phyloP scores from a whole-genome alignment of 164 flowering plant species.

The Vitis labrusca region DNA sequence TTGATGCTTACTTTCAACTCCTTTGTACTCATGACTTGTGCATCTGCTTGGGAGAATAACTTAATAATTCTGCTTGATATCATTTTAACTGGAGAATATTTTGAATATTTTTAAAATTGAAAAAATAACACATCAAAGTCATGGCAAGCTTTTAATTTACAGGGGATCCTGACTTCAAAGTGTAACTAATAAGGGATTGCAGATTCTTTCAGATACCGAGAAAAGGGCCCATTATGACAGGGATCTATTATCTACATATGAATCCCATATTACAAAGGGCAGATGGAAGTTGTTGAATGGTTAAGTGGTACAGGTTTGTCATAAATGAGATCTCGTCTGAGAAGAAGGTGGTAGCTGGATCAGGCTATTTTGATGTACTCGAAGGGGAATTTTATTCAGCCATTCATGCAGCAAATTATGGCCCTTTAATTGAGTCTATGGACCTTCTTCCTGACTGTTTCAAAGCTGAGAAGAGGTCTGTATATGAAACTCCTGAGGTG shows the following conservation, averaged over 20 bases:
- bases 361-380: constrained; percentile 77
- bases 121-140: no score
- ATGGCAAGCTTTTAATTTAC: no score
- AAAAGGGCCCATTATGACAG: constrained; percentile 79
- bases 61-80: no score
- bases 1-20: no score
- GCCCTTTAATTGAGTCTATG: constrained; percentile 72
- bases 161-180: neutral
- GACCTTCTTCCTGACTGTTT: constrained; percentile 88
- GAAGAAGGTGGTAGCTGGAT: constrained; percentile 57
- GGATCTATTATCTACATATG: constrained; percentile 51
- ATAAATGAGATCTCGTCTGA: constrained; percentile 69
- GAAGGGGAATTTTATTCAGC: constrained; percentile 85
- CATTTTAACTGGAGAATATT: no score
- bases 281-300: constrained; percentile 95
- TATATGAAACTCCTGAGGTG: constrained; percentile 69
- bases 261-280: constrained; percentile 33
- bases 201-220: constrained; percentile 86
- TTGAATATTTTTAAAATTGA: no score
- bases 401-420: constrained; percentile 74
- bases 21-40: no score
- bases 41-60: no score
- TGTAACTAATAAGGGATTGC: constrained; percentile 22
- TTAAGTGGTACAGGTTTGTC: constrained; percentile 74
- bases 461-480: constrained; percentile 95